Base-by-base conservation (phyloP, 345 rosid genomes). In the Salix exigua region DNA sequence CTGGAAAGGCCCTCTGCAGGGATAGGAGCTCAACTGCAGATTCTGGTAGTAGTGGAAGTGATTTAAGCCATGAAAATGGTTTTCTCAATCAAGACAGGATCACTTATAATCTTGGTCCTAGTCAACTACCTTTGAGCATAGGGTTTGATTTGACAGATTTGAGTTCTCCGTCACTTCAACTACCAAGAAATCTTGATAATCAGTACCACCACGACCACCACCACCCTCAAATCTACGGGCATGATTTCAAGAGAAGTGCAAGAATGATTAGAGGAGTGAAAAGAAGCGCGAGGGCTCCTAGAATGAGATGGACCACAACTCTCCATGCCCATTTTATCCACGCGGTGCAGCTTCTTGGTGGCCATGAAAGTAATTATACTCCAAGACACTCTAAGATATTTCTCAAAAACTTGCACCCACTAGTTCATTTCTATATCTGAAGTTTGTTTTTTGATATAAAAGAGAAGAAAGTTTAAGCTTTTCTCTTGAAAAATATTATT, bases 301-400 rank as follows among this genome's bases (percentile, higher is more conserved):
- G 99, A 87, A 95, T 95, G 99, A 84, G 99, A 85, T 95, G 99
- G 99, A 95, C 99, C 51, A 83, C 97, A 5, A 89, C 98, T 71
- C 97, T 95, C 10, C 99, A 95, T 76, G 90, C 98, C 42, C 99
- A 90, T 75, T 95, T 95, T 65, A 93, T 95, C 62, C 99, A 95
- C 77, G 97, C 96, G 9, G 98, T 95, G 78, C 97, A 95, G 87
- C 98, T 95, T 74, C 98, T 95, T 38, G 99, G 99, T 19, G 99
- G 99, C 82, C 99, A 95, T 85, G 99, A 93, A 87, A 95, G 98
- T 89, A 85, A 79, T n/a, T n/a, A n/a, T 26, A 14, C 53, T 38
- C 35, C 40, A 73, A 1, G 64, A 21, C 19, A 60, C n/a, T 60
- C 23, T 33, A 50, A 53, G 8, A 12, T 71, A 31, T 66, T 42